These are phyloP conservation scores for Erodium texanum DNA, from an alignment of 441 rosid species.

Conservation along the genomic window DNA sequence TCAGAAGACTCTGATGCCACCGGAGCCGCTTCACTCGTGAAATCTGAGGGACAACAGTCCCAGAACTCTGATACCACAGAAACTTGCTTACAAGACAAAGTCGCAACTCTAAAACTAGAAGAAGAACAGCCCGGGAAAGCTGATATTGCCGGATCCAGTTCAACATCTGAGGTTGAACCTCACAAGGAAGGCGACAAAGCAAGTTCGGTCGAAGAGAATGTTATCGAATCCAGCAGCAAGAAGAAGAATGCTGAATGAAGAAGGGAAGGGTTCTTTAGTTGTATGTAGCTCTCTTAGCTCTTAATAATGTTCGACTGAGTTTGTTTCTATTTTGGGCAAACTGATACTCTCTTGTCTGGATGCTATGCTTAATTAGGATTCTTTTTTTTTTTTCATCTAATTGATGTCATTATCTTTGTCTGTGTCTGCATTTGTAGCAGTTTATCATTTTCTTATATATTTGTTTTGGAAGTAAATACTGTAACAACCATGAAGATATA, in stretches of 20 bases:
- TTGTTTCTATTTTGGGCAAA: background rate
- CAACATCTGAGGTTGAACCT: background rate
- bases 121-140: background rate
- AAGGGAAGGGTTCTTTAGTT: background rate
- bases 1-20: constrained; percentile 3
- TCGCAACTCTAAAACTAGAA: too few species aligned
- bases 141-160: background rate
- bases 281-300: background rate
- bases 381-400: background rate
- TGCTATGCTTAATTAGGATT: background rate
- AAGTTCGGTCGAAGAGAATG: constrained; percentile 13
- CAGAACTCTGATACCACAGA: background rate
- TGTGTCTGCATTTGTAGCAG: background rate
- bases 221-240: constrained; percentile 15
- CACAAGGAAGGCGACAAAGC: constrained; percentile 10
- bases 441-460: too few species aligned
- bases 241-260: constrained; percentile 15
- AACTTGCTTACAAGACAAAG: too few species aligned
- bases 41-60: background rate
- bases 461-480: too few species aligned
- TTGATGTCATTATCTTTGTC: background rate
- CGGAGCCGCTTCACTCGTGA: background rate
- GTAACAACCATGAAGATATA: too few species aligned
- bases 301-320: background rate
- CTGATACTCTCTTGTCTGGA: background rate